Conservation (phyloP, 129 eudicot species). For the Artemisia tridentata region DNA sequence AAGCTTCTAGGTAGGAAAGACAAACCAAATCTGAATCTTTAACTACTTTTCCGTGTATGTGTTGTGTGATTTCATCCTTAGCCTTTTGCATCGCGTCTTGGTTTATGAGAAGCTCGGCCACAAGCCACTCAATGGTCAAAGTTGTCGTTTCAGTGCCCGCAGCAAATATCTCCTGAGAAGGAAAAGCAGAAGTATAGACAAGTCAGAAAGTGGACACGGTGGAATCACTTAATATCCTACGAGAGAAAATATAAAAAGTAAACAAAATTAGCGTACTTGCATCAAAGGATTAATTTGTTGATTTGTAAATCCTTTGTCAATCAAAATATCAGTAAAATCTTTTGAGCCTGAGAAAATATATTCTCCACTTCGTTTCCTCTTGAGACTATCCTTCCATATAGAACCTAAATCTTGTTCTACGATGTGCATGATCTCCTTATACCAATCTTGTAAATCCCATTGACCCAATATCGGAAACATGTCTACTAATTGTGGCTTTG, state of each 20-base stretch:
- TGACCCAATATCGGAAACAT: constrained; percentile 31
- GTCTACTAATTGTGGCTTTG: constrained; percentile 32
- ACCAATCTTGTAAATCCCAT: constrained; percentile 37
- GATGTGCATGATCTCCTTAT: constrained; percentile 21
- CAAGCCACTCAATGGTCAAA: constrained; percentile 34
- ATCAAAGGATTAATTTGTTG: constrained; percentile 28
- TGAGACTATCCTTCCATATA: constrained; percentile 32
- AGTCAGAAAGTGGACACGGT: background rate
- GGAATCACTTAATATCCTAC: too few relatives aligned
- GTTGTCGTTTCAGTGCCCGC: constrained; percentile 37
- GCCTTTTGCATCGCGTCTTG: constrained; percentile 26
- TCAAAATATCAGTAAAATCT: constrained; percentile 30
- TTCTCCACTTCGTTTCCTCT: constrained; percentile 15
- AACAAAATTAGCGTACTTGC: constrained; percentile 16
- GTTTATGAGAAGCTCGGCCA: constrained; percentile 36
- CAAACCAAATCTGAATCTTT: constrained; percentile 31
- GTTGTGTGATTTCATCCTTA: constrained; percentile 26
- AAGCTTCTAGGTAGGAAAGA: constrained; percentile 38
- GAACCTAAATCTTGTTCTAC: constrained; percentile 10
- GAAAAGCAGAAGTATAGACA: background rate
- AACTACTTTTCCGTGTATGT: constrained; percentile 13
- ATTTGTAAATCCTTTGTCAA: constrained; percentile 30
- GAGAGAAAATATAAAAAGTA: background rate
- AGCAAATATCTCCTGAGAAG: constrained; percentile 31
- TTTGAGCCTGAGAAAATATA: background rate